These are phyloP conservation scores for Trichosporon faecale DNA, from an alignment of 1,284 basidiomycete genomes.

Conservation along the genomic window DNA sequence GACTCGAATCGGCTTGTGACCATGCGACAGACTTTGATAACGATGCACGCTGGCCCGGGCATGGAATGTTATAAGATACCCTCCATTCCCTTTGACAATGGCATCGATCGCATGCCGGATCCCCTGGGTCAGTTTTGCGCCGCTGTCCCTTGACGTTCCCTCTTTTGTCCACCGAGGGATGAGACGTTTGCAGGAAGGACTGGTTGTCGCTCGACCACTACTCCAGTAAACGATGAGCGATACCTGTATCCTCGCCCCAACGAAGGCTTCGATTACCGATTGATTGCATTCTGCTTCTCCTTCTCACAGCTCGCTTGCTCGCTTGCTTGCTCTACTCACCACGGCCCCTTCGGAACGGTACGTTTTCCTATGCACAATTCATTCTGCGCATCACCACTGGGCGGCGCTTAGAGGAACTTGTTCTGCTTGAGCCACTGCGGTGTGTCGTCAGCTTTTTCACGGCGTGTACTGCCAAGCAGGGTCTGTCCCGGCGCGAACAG, in stretches of 20 bases:
- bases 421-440: conserved; percentile 60
- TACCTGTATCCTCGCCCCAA: neutral
- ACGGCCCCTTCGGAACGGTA: neutral
- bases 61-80: neutral
- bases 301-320: neutral
- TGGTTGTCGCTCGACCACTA: too few species aligned
- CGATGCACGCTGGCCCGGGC: too few species aligned
- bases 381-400: too few species aligned
- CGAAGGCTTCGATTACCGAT: neutral
- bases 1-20: neutral
- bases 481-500: conserved; percentile 21
- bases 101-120: too few species aligned
- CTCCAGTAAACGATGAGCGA: neutral
- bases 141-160: neutral
- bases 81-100: too few species aligned
- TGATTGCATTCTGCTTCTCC: conserved; percentile 1
- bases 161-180: too few species aligned
- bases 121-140: neutral
- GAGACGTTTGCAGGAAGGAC: too few species aligned
- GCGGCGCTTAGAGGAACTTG: conserved; percentile 41
- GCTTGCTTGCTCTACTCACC: neutral
- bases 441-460: conserved; percentile 14
- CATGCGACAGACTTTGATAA: neutral
- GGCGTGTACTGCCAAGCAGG: neutral
- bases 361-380: neutral